Conservation (phyloP, 441 rosid genomes). For the Pelargonium australe region DNA sequence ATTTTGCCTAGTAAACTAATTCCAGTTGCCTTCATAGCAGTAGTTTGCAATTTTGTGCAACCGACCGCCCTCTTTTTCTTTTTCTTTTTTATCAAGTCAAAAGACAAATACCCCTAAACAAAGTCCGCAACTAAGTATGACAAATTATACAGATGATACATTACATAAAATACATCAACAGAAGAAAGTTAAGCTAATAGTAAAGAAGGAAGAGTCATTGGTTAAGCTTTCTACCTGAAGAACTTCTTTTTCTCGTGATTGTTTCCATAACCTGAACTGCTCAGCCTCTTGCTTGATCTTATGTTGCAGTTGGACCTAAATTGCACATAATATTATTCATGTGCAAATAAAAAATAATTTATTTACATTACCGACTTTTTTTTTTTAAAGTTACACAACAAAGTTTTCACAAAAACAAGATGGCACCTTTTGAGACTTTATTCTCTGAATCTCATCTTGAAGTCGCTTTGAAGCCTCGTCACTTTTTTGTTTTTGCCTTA, state of each 20-base stretch:
- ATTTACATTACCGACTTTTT: background rate
- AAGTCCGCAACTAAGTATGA: background rate
- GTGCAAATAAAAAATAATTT: background rate
- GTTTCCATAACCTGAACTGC: slow-evolving; percentile 87
- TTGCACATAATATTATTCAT: slow-evolving; percentile 16
- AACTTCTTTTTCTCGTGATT: slow-evolving; percentile 89
- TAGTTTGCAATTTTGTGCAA: too few species aligned
- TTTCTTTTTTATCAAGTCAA: too few species aligned
- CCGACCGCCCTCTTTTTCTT: too few species aligned
- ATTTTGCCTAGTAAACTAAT: too few species aligned
- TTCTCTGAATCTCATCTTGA: slow-evolving; percentile 90
- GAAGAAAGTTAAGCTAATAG: background rate
- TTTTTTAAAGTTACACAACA: background rate
- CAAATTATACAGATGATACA: background rate
- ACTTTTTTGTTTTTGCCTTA: slow-evolving; percentile 94
- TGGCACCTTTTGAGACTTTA: slow-evolving; percentile 76
- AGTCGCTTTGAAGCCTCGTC: slow-evolving; percentile 80
- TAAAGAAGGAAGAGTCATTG: background rate
- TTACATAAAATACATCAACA: background rate
- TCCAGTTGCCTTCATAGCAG: too few species aligned
- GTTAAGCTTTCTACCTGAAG: slow-evolving; percentile 59
- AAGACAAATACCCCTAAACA: background rate
- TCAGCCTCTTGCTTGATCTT: slow-evolving; percentile 98
- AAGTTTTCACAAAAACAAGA: slow-evolving; percentile 8
- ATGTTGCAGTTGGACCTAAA: slow-evolving; percentile 87